Evolutionary conservation across 1,284 basidiomycete genomes (phyloP), one percentile per base, ranked within the genome.

Genomic region (Megacollybia platyphylla): DNA sequence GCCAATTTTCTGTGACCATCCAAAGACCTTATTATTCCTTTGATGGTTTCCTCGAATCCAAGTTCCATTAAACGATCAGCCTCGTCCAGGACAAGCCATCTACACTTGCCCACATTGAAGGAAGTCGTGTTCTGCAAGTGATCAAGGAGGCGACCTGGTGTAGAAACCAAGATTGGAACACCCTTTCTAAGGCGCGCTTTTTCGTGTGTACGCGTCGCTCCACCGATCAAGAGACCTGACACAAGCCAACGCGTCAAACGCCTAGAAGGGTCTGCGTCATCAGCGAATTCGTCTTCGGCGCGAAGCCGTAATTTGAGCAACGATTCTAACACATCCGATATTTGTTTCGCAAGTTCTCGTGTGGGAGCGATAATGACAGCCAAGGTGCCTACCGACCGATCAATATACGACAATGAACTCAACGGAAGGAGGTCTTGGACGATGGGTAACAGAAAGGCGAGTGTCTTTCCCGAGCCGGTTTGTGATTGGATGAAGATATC

Each of bases 401-500:
- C 90, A 52, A 94, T 91, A 56, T 90, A 91, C 1, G 88, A 91
- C 15, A 80, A 70, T 11, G 79, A 76, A 43, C 90, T 88, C 29
- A 98, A 70, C 0, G 91, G 90, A 24, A 98, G 73, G 35, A 96
- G 78, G 56, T 94, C 89, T 53, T 98, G 91, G 32, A 99, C 74
- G 58, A 98, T 92, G 13, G 96, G 96, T 3, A 98, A 76, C 11
- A 98, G 76, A 64, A 89, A 99, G 2, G 94, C 79, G 17, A 98
- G 68, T 0, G 94, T 98, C 65, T 98, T 98, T 52, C 96, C 96
- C 0, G 93, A 97, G 46, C 96, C 96, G 0, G 96, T 98, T 59
- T 99, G 94, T 4, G 91, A 89, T 58, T 97, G 93, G 43, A 99
- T 87, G 57, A 98, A 92, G 10, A 90, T 77, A 60, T 98, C 96